Evolutionary conservation across 2,329 filamentous ascomycete species (phyloP), one percentile per base, ranked within the genome.

Genomic region (Colletotrichum coccodes): DNA sequence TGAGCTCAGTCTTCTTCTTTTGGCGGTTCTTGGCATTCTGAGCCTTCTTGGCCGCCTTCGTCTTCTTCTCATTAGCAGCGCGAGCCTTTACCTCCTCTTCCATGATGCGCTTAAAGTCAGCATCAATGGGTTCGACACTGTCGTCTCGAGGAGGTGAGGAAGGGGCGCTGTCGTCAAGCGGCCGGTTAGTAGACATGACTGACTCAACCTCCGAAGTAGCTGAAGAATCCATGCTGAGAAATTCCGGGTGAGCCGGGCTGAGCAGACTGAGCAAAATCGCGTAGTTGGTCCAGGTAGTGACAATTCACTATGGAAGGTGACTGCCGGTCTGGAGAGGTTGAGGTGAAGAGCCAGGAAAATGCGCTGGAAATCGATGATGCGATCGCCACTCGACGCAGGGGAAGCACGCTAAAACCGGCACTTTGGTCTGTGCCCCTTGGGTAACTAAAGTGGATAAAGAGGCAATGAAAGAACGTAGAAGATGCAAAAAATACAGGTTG

Each of bases 1-100:
- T 86, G 47, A 65, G 49, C 53, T 88, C 78, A 0, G 83, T 82
- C 73, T 85, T 87, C 73, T 83, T 84, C 74, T 83, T 86, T 42
- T 83, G 79, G 2, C 66, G 32, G n/a, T 49, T 47, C 44, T 60
- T 60, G 6, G 44, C 44, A 16, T 60, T 60, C 44, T 60, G 57
- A 1, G 60, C 49, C 49, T 56, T 53, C 70, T 84, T 87, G 3
- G 81, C 82, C 32, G 69, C 71, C 4, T 73, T 75, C 0, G 74
- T 64, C 49, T 84, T 83, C 14, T 85, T 82, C 50, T 90, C 80
- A 11, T 84, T 84, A 1, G 76, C 77, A 0, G 64, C 42, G 0
- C 76, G 71, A 0, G 82, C 82, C 3, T 75, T 73, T 1, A 79
- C 75, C 46, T 84, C 82, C 18, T 81, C 80, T 8, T 75, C 77